Percentiles rank a stretch among this genome's conserved stretches.
Evolutionary conservation across 495 filamentous ascomycete genomes (phyloP).

Genomic region (Trypethelium eluteriae): DNA sequence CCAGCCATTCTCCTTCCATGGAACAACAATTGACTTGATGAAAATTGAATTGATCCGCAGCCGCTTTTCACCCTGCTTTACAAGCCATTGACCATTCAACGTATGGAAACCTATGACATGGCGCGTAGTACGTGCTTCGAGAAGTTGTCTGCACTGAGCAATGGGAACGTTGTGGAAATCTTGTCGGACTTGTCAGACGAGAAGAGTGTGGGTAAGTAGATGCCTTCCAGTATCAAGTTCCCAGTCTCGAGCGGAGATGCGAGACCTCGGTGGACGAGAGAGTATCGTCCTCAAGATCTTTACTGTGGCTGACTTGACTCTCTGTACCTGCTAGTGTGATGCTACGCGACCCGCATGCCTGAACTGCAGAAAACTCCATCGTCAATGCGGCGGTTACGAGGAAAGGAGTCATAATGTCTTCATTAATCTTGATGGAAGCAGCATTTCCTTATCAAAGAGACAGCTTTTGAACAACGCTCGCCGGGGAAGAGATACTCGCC

Average conservation of each 20-base stretch:
- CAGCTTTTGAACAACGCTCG: constrained; percentile 8
- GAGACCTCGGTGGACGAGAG: neutral
- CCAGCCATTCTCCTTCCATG: too few relatives aligned
- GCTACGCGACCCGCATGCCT: neutral
- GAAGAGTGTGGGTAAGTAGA: constrained; percentile 8
- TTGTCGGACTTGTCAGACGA: neutral
- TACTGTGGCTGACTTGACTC: neutral
- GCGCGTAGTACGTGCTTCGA: neutral
- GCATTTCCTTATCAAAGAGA: neutral
- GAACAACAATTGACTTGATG: too few relatives aligned
- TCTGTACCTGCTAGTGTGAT: neutral
- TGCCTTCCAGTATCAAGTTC: neutral
- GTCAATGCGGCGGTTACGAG: constrained; percentile 1
- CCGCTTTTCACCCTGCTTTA: too few relatives aligned
- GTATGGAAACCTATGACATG: neutral
- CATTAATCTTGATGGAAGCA: neutral
- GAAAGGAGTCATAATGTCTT: neutral
- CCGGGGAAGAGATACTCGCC: neutral
- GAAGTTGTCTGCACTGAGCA: neutral
- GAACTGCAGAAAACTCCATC: neutral
- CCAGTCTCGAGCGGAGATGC: neutral
- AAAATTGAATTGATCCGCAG: too few relatives aligned
- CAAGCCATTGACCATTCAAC: neutral
- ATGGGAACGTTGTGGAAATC: neutral
- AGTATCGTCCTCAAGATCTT: neutral